Conservation (phyloP, 768 basidiomycete species). For the Coprinellus aureogranulatus region DNA sequence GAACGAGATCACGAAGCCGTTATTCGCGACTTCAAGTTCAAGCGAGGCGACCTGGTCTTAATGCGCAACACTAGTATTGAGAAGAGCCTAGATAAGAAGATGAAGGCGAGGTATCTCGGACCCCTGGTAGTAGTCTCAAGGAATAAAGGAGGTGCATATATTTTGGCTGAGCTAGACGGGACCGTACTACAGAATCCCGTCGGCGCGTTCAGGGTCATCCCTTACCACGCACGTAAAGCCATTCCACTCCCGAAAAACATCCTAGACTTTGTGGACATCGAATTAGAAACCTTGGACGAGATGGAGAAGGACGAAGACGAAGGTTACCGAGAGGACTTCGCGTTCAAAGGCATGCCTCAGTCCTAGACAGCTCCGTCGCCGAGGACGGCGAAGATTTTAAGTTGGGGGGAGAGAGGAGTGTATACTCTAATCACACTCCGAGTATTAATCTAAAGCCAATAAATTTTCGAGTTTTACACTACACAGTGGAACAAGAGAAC, state of each 20-base stretch:
- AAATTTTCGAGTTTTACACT: too few species aligned
- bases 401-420: too few species aligned
- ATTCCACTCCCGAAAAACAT: background rate
- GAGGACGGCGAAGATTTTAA: too few species aligned
- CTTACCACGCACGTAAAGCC: conserved; percentile 13
- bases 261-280: background rate
- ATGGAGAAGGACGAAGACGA: too few species aligned
- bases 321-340: too few species aligned
- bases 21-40: conserved; percentile 19
- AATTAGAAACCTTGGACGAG: too few species aligned
- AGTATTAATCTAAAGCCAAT: too few species aligned
- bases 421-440: too few species aligned
- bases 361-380: too few species aligned
- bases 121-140: conserved; percentile 31
- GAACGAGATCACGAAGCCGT: conserved; percentile 13
- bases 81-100: conserved; percentile 27
- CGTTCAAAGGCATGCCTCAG: too few species aligned
- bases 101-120: conserved; percentile 34
- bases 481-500: too few species aligned
- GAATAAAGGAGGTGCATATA: conserved; percentile 28
- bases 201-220: conserved; percentile 18
- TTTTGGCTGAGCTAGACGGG: conserved; percentile 30
- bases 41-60: conserved; percentile 31
- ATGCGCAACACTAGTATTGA: conserved; percentile 32
- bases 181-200: conserved; percentile 16